Base-by-base conservation (phyloP, 495 filamentous ascomycete species). In the Aspergillus kassunensis region DNA sequence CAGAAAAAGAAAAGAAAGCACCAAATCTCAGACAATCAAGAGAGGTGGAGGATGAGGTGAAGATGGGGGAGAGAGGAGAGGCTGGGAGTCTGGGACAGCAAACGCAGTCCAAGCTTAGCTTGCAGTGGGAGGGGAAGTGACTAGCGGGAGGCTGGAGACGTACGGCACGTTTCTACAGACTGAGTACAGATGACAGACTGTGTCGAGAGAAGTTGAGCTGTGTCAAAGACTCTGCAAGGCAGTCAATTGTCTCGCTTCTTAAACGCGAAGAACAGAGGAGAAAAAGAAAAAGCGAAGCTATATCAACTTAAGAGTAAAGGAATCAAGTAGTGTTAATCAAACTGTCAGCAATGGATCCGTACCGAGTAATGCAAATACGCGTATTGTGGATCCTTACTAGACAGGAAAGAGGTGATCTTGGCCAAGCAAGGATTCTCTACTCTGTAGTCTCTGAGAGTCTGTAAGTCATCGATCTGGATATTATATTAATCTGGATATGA, bases 91-190 rank as follows among this genome's bases (percentile, higher is more conserved):
- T n/a, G 39, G 53, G n/a, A 51, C 50, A 57, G 60, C 53, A 65
- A 67, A 65, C 56, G 57, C 65, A 60, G 61, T 34, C 56, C 57
- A 52, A 61, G 55, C 55, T 54, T 61, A 56, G 53, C 35, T 57
- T n/a, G n/a, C n/a, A n/a, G n/a, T n/a, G n/a, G n/a, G n/a, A n/a
- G n/a, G n/a, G n/a, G n/a, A n/a, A n/a, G n/a, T n/a, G n/a, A n/a
- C 50, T 59, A 59, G 52, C 43, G 54, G 50, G 58, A 54, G 54
- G 53, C 57, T 58, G 56, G 56, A 33, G 30, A n/a, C 30, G 27
- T 25, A 60, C 57, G n/a, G n/a, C n/a, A n/a, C n/a, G n/a, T n/a
- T n/a, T n/a, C n/a, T n/a, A n/a, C n/a, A n/a, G n/a, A n/a, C n/a
- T n/a, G n/a, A n/a, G n/a, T n/a, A n/a, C n/a, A n/a, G n/a, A n/a